Evolutionary conservation across 768 basidiomycete genomes (phyloP).

Genomic region (Kwoniella sp.): DNA sequence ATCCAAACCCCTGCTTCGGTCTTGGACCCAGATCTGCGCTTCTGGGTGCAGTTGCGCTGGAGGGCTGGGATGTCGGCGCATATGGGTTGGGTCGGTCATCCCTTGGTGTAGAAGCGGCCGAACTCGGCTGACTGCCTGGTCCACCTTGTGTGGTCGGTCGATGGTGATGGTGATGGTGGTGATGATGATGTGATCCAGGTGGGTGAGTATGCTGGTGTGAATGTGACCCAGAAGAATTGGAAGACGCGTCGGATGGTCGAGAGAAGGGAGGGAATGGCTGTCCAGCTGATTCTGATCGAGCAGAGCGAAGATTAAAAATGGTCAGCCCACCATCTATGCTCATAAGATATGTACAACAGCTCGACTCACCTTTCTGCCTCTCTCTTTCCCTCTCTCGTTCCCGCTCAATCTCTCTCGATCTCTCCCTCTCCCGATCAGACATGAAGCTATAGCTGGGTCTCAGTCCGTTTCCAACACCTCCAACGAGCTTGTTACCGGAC

Average conservation of each 20-base stretch:
- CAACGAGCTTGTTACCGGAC: neutral
- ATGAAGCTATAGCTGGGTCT: conserved; percentile 18
- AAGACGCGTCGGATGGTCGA: conserved; percentile 12
- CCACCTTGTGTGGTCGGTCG: neutral
- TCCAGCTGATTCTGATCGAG: neutral
- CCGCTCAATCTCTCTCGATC: conserved; percentile 7
- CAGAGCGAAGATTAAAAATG: neutral
- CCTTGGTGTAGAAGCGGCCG: conserved; percentile 7
- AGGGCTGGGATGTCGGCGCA: neutral
- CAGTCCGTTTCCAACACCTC: conserved; percentile 17
- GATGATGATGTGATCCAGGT: conserved; percentile 13
- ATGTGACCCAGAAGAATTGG: neutral
- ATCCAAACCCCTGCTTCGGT: neutral
- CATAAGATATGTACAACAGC: too few species aligned
- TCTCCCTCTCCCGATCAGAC: conserved; percentile 12
- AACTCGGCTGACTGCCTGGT: conserved; percentile 9
- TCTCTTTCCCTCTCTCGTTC: conserved; percentile 19
- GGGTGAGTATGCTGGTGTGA: neutral
- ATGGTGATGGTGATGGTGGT: conserved; percentile 21
- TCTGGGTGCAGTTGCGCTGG: neutral
- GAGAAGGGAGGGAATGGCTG: conserved; percentile 9
- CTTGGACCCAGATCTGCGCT: conserved; percentile 2
- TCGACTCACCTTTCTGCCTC: conserved; percentile 20
- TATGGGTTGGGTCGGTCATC: conserved; percentile 13
- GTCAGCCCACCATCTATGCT: too few species aligned